Evolutionary conservation across 768 basidiomycete species (phyloP), one percentile per base, ranked within the genome.

Genomic region (Tremella mesenterica): DNA sequence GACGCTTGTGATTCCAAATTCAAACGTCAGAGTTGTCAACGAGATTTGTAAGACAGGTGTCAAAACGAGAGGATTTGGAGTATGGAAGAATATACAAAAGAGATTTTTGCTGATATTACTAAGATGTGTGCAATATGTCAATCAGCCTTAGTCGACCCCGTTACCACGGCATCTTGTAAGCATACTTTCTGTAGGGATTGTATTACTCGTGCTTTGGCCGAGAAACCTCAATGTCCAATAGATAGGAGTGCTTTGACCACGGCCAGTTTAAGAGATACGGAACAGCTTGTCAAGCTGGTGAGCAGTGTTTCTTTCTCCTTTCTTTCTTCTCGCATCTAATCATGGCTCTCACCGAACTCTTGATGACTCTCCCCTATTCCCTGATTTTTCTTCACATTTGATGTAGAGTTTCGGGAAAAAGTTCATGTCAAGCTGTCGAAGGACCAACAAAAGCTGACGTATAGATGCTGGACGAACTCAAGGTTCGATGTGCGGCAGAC

Each of bases 131-230:
- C 65, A 23, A 70, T 70, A 48, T 70, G 68, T 44, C 63, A 59
- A 21, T 65, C 58, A 13, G 65, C 62, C 14, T 36, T 91, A 65
- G 74, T 81, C 7, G 80, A 88, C 27, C 90, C 89, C 9, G 79
- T 79, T 1, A 85, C 85, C 0, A 83, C 86, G 0, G 78, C 74
- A 34, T 81, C 83, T 7, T 92, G 90, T 62, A 77, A 80, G 54
- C 90, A 89, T 68, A 92, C 88, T 0, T 92, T 92, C 71, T 93
- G 90, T 70, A 73, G 74, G n/a, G 83, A 81, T 27, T 93, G 90
- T 65, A 86, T 91, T 55, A 61, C 75, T n/a, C 76, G 77, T 46
- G 85, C 89, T 0, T 78, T 92, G 3, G 70, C 73, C 12, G 80
- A 85, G 54, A 81, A 83, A 6, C 76, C 79, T 0, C 82, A 83